Percentiles rank a stretch among this genome's conserved stretches.
Conservation (phyloP, 225 moss, liverwort and hornwort genomes). For the Lunularia cruciata region DNA sequence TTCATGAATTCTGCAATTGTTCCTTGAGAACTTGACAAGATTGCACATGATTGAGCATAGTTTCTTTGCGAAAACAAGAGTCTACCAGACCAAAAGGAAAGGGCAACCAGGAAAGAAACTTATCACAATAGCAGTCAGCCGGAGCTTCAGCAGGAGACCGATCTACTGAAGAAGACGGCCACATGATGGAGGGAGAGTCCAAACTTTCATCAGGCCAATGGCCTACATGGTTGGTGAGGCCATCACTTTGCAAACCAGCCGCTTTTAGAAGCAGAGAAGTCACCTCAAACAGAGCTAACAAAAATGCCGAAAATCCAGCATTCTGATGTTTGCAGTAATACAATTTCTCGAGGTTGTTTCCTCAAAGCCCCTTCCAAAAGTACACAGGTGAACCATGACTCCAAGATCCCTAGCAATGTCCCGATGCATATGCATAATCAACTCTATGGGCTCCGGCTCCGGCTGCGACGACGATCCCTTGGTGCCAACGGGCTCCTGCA, state of each 20-base stretch:
- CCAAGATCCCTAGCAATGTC: slow-evolving; percentile 21
- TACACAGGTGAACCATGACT: slow-evolving; percentile 27
- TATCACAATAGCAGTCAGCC: slow-evolving; percentile 88
- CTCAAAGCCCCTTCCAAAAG: slow-evolving; percentile 48
- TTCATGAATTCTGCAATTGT: slow-evolving; percentile 36
- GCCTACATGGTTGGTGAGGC: slow-evolving; percentile 59
- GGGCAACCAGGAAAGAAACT: slow-evolving; percentile 81
- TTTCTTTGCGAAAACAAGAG: slow-evolving; percentile 54
- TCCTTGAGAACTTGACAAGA: slow-evolving; percentile 38
- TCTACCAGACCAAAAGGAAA: slow-evolving; percentile 61
- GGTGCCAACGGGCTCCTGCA: slow-evolving; percentile 72
- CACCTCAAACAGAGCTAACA: slow-evolving; percentile 93
- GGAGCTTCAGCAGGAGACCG: slow-evolving; percentile 89
- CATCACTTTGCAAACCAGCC: slow-evolving; percentile 87
- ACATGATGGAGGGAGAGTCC: slow-evolving; percentile 75
- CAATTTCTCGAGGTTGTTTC: slow-evolving; percentile 46
- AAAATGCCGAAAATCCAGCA: slow-evolving; percentile 72
- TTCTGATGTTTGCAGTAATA: slow-evolving; percentile 75
- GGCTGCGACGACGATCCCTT: slow-evolving; percentile 97
- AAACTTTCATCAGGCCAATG: slow-evolving; percentile 65
- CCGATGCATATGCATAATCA: slow-evolving; percentile 13
- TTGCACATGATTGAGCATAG: slow-evolving; percentile 43
- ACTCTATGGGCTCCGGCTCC: slow-evolving; percentile 85
- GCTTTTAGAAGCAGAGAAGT: slow-evolving; percentile 65
- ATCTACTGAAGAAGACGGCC: slow-evolving; percentile 85